These are phyloP conservation scores for Phlegmacium glaucopus DNA, from an alignment of 768 basidiomycete genomes.

Conservation along the genomic window DNA sequence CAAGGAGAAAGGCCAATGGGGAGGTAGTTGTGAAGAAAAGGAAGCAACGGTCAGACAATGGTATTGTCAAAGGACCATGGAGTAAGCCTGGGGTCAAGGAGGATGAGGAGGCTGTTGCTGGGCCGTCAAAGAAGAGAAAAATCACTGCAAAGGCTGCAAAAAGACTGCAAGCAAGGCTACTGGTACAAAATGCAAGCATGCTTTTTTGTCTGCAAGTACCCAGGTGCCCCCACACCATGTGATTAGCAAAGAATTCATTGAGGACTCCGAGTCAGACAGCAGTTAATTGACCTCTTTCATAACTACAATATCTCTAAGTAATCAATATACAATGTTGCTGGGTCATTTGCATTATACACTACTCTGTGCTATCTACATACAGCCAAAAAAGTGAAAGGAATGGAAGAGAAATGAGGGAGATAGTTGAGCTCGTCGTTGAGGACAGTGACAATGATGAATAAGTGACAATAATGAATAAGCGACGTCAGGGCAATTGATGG, in stretches of 20 bases:
- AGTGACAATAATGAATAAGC: background rate
- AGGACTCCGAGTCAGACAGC: background rate
- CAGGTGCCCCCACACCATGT: background rate
- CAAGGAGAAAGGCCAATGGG: background rate
- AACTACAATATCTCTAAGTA: background rate
- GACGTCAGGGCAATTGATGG: background rate
- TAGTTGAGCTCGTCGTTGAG: background rate
- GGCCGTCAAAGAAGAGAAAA: constrained; percentile 2
- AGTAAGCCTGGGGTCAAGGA: background rate
- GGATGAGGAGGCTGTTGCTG: background rate
- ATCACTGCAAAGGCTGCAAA: background rate
- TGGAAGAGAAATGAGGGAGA: background rate
- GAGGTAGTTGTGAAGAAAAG: constrained; percentile 3
- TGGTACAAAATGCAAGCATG: background rate
- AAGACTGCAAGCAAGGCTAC: background rate
- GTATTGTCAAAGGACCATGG: background rate
- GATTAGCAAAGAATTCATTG: background rate
- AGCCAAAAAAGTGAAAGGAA: background rate
- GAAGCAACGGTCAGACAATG: constrained; percentile 5
- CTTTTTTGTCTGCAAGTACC: background rate
- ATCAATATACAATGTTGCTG: background rate
- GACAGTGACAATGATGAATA: background rate
- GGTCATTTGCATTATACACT: background rate
- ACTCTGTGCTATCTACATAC: background rate
- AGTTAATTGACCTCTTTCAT: background rate